phyloP scores from a whole-genome alignment of 1,139 yeast genomes.

The Blastobotrys elegans region DNA sequence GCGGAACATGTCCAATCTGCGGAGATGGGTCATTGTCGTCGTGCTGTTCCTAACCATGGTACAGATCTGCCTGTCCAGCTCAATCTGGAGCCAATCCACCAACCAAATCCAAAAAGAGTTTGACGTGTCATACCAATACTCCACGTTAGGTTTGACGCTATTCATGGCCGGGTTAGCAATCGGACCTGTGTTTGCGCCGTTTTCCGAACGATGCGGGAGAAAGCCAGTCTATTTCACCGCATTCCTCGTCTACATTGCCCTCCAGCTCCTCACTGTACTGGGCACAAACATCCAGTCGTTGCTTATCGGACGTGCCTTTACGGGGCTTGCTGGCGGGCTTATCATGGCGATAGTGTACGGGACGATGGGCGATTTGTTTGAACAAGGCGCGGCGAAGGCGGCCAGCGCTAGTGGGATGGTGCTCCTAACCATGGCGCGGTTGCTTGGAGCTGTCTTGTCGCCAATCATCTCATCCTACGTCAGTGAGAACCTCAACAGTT shows the following conservation, averaged over 20 bases:
- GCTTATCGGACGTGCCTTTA: constrained; percentile 53
- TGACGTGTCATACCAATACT: constrained; percentile 14
- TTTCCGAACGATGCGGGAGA: constrained; percentile 60
- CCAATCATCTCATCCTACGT: constrained; percentile 59
- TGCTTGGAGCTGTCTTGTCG: constrained; percentile 62
- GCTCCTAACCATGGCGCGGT: constrained; percentile 51
- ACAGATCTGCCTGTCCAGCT: constrained; percentile 8
- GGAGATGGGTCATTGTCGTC: constrained; percentile 6
- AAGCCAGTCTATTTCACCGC: constrained; percentile 43
- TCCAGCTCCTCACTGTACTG: constrained; percentile 53
- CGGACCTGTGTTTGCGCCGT: constrained; percentile 59
- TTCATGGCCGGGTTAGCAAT: constrained; percentile 60
- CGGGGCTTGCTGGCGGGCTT: constrained; percentile 61
- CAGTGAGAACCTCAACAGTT: constrained; percentile 41
- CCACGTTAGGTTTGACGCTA: constrained; percentile 52
- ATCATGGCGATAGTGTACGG: constrained; percentile 6
- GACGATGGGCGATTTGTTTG: constrained; percentile 11
- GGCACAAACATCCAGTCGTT: constrained; percentile 5
- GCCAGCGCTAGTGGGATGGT: constrained; percentile 58
- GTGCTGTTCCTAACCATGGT: constrained; percentile 4
- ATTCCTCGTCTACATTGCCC: constrained; percentile 43
- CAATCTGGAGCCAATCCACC: constrained; percentile 9
- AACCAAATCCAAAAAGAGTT: constrained; percentile 2
- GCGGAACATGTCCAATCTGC: constrained; percentile 2
- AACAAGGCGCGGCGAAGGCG: not conserved